Evolutionary conservation across 768 basidiomycete species (phyloP), one percentile per base, ranked within the genome.

Genomic region (Amanita pseudoporphyria): DNA sequence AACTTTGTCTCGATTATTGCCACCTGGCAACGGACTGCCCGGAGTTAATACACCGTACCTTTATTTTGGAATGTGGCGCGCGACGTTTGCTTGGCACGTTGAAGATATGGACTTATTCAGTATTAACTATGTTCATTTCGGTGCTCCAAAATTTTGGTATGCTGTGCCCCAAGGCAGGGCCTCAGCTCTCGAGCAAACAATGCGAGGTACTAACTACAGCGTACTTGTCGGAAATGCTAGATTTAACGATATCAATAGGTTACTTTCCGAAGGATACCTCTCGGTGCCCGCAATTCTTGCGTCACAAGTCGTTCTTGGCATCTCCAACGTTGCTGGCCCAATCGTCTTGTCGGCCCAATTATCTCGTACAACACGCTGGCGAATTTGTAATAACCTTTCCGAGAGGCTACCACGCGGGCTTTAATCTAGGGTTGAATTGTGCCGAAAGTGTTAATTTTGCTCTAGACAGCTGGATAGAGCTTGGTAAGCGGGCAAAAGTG

Each of bases 31-130:
- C 33, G 78, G 83, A 35, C 70, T 99, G 22, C 94, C 95, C 1
- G 96, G 96, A 7, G 96, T 99, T 42, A 98, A 98, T 60, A 85
- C 92, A 2, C 95, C 95, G 0, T 98, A 98, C 63, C 77, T 98
- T 2, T 98, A 98, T 66, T 98, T 94, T 62, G 96, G 96, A 55
- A 98, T 97, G 94, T 99, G 96, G 96, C 76, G 93, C 45, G 95
- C 95, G 19, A 92, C 92, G 0, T 98, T 98, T 66, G 90, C 93
- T 0, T 99, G 96, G 95, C 96, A 99, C 58, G 96, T 99, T 42
- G 96, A 99, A 65, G 96, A 99, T 65, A 96, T 97, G 89, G 96
- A 99, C 61, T 74, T 99, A 1, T 97, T 95, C 67, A 94, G 91
- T 50, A 98, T 99, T 69, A 99, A 99, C 62, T 98, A 93, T 63